These are phyloP conservation scores for Neonectria punicea DNA, from an alignment of 2,329 filamentous ascomycete species.

Conservation along the genomic window DNA sequence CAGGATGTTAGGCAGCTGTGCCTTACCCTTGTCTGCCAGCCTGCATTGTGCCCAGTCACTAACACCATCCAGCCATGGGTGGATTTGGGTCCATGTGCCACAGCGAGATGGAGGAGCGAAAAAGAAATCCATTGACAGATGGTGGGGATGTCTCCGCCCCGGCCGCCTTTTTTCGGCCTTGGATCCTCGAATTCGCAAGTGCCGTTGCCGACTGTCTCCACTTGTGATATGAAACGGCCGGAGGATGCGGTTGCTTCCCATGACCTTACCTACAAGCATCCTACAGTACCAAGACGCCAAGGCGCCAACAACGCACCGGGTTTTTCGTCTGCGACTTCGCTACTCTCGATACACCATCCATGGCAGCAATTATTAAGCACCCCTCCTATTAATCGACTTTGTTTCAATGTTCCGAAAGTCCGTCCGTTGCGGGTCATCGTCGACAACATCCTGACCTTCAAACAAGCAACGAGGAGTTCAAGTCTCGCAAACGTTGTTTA, in stretches of 20 bases:
- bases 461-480: not conserved
- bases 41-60: not conserved
- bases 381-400: not conserved
- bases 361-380: slow-evolving; percentile 14
- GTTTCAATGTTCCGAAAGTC: slow-evolving; percentile 22
- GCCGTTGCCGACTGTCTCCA: not conserved
- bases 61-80: slow-evolving; percentile 4
- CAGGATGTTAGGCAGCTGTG: slow-evolving; percentile 3
- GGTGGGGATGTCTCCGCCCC: slow-evolving; percentile 1
- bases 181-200: not conserved
- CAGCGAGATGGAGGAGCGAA: not conserved
- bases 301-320: slow-evolving; percentile 8
- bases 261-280: not conserved
- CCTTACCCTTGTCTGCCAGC: not conserved
- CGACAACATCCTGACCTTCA: not conserved
- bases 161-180: slow-evolving; percentile 5
- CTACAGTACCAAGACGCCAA: slow-evolving; percentile 2
- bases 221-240: not conserved
- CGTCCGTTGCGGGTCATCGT: not conserved
- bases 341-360: not conserved
- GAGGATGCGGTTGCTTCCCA: not conserved
- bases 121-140: not conserved
- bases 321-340: not conserved
- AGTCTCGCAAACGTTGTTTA: not conserved
- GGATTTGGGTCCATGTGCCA: not conserved